phyloP scores from a whole-genome alignment of 305 asterid genomes.

The Solanum chacoense region DNA sequence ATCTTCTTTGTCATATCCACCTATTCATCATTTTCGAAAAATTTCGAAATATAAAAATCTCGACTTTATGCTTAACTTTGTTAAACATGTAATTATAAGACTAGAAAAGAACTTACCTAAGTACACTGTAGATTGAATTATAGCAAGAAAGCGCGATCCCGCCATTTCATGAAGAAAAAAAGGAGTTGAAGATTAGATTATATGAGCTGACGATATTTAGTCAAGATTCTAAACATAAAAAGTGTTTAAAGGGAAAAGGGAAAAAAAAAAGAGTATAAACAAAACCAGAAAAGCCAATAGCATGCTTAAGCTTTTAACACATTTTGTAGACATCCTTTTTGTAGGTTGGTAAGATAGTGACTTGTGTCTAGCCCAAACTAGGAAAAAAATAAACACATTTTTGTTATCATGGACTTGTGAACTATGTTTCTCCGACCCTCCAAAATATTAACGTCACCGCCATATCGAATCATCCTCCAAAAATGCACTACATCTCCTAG shows the following conservation, averaged over 20 bases:
- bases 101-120: slow-evolving; percentile 46
- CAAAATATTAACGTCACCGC: neutral
- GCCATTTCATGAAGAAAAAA: slow-evolving; percentile 25
- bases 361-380: neutral
- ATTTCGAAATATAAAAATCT: neutral
- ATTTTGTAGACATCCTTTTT: neutral
- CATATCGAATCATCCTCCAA: neutral
- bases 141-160: slow-evolving; percentile 13
- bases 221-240: slow-evolving; percentile 6
- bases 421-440: neutral
- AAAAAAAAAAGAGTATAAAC: neutral
- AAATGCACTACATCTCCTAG: neutral
- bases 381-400: neutral
- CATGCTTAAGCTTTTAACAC: slow-evolving; percentile 15
- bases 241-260: neutral
- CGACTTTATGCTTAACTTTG: neutral
- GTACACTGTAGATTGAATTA: slow-evolving; percentile 47
- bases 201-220: neutral
- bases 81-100: neutral
- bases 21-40: slow-evolving; percentile 23
- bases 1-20: slow-evolving; percentile 97
- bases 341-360: slow-evolving; percentile 2
- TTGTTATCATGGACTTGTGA: neutral
- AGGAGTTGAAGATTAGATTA: neutral
- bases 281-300: slow-evolving; percentile 7